phyloP scores from a whole-genome alignment of 345 rosid species.

The Cardamine resedifolia region DNA sequence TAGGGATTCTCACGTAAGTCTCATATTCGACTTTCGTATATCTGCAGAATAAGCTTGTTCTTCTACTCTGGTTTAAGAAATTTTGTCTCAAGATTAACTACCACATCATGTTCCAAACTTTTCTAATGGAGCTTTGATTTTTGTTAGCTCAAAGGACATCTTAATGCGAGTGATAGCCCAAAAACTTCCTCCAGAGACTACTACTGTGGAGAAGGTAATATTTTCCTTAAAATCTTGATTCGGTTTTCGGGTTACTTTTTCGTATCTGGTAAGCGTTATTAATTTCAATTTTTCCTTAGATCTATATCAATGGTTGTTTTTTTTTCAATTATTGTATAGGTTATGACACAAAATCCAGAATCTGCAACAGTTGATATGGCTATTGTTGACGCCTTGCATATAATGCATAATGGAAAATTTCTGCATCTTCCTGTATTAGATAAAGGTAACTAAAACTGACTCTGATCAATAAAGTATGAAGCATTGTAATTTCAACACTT shows the following conservation, averaged over 20 bases:
- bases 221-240: background rate
- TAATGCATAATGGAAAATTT: constrained; percentile 94
- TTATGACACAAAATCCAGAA: constrained; percentile 97
- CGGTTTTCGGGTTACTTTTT: background rate
- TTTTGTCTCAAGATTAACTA: background rate
- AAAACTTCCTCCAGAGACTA: constrained; percentile 66
- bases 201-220: constrained; percentile 81
- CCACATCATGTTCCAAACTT: background rate
- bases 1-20: constrained; percentile 90
- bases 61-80: background rate
- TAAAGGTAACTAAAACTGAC: constrained; percentile 50
- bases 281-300: background rate
- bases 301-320: background rate
- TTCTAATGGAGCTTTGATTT: constrained; percentile 1
- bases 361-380: constrained; percentile 88
- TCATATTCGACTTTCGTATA: background rate
- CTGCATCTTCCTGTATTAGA: constrained; percentile 95
- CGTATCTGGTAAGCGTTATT: background rate
- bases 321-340: constrained; percentile 47
- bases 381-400: constrained; percentile 88
- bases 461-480: background rate
- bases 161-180: constrained; percentile 91
- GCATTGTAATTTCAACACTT: constrained; percentile 10
- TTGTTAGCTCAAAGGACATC: constrained; percentile 87
- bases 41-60: background rate